Conservation (phyloP, 371 early-diverging fungal species). For the Lichtheimia ornata region DNA sequence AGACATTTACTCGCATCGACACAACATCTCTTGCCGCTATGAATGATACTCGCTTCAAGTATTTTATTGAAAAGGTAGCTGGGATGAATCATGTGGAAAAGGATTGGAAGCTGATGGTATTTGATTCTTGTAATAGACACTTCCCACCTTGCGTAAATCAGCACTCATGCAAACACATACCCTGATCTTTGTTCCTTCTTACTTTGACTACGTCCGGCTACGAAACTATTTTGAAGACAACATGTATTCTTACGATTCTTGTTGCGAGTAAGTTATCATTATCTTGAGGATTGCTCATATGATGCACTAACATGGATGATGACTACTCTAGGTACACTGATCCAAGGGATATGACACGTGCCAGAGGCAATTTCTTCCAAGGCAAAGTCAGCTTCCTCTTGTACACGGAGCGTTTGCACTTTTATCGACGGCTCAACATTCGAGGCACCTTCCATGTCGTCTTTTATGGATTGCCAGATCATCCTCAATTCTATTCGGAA, state of each 20-base stretch:
- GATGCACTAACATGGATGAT: neutral
- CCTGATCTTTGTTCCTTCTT: slow-evolving; percentile 91
- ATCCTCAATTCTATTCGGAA: slow-evolving; percentile 89
- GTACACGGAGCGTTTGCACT: slow-evolving; percentile 94
- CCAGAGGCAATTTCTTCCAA: slow-evolving; percentile 79
- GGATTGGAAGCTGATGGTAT: neutral
- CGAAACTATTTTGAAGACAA: slow-evolving; percentile 84
- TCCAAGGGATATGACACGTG: slow-evolving; percentile 69
- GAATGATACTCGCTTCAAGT: slow-evolving; percentile 84
- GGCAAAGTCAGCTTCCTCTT: slow-evolving; percentile 79
- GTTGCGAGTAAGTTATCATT: slow-evolving; percentile 70
- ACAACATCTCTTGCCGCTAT: slow-evolving; percentile 56
- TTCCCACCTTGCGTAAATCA: slow-evolving; percentile 62
- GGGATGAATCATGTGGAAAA: neutral
- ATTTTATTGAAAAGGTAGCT: slow-evolving; percentile 77
- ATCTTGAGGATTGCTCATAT: neutral
- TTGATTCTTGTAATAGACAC: slow-evolving; percentile 27
- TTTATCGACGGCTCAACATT: slow-evolving; percentile 86
- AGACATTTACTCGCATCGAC: slow-evolving; percentile 76
- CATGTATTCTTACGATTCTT: slow-evolving; percentile 69
- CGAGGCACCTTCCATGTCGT: slow-evolving; percentile 85
- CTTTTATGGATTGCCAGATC: slow-evolving; percentile 90
- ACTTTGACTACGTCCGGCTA: slow-evolving; percentile 94
- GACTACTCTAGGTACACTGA: slow-evolving; percentile 62
- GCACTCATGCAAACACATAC: slow-evolving; percentile 71